Evolutionary conservation across 257 asterid species (phyloP).

Genomic region (Capsicum baccatum): DNA sequence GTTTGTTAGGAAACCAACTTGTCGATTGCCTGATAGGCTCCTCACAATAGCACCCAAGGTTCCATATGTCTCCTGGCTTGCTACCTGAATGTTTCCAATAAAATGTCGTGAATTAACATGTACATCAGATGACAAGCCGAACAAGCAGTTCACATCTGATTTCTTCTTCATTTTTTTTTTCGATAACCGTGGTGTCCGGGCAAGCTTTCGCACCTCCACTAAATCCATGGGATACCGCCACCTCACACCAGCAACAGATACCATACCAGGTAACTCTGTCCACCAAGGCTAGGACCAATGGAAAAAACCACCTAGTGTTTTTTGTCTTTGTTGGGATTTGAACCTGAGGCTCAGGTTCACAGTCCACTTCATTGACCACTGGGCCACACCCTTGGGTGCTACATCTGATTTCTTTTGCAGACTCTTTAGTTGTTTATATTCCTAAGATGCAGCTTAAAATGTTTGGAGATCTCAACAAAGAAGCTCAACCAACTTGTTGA

Average conservation of each 20-base stretch:
- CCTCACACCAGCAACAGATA: too few relatives aligned
- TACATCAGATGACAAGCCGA: neutral
- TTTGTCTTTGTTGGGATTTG: too few relatives aligned
- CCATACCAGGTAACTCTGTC: too few relatives aligned
- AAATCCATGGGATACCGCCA: too few relatives aligned
- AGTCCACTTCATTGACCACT: too few relatives aligned
- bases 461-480: conserved; percentile 21
- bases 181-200: too few relatives aligned
- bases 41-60: conserved; percentile 95
- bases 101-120: conserved; percentile 7
- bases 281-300: too few relatives aligned
- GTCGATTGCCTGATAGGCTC: conserved; percentile 85
- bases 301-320: too few relatives aligned
- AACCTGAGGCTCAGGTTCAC: too few relatives aligned
- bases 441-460: conserved; percentile 4
- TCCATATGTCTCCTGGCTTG: conserved; percentile 98
- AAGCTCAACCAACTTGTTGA: conserved; percentile 1
- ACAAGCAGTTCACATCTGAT: conserved; percentile 16
- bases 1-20: conserved; percentile 94
- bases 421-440: conserved; percentile 9
- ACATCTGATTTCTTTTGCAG: conserved; percentile 21
- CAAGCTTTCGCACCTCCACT: too few relatives aligned
- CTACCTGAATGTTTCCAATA: conserved; percentile 57
- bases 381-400: too few relatives aligned
- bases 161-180: neutral